A percentile compares a stretch with the other conserved stretches of the same genome.
phyloP scores from a whole-genome alignment of 2,329 filamentous ascomycete species.

The Acarospora socialis region DNA sequence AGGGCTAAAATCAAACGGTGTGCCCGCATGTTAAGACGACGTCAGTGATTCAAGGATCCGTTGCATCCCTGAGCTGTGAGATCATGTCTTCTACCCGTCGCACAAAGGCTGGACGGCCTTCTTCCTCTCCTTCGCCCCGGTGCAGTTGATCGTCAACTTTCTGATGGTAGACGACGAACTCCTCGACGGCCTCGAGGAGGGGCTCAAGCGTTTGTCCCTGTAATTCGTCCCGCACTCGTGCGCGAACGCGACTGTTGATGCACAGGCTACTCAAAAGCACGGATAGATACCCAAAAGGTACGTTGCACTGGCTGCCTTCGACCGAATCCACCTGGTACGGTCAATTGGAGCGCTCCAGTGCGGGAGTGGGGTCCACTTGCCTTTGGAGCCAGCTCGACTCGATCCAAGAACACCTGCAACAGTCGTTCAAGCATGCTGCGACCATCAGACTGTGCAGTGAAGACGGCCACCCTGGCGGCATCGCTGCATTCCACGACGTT shows the following conservation, averaged over 20 bases:
- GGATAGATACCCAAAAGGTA: slow-evolving; percentile 74
- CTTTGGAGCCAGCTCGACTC: slow-evolving; percentile 50
- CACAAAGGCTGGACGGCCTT: too few species aligned
- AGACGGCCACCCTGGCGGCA: slow-evolving; percentile 39
- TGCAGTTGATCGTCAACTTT: slow-evolving; percentile 38
- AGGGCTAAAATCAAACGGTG: too few species aligned
- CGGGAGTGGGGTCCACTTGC: slow-evolving; percentile 35
- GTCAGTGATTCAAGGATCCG: too few species aligned
- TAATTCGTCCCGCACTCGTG: slow-evolving; percentile 29
- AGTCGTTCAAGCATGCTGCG: slow-evolving; percentile 43
- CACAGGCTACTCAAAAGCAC: slow-evolving; percentile 73
- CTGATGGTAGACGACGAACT: slow-evolving; percentile 47
- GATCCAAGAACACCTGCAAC: slow-evolving; percentile 51
- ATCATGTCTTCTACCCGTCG: too few species aligned
- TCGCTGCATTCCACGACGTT: slow-evolving; percentile 73
- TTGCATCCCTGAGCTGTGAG: too few species aligned
- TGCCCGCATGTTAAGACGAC: too few species aligned
- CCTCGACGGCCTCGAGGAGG: slow-evolving; percentile 43
- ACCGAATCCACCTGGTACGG: slow-evolving; percentile 48
- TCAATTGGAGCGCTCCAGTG: slow-evolving; percentile 6
- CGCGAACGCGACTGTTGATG: slow-evolving; percentile 36
- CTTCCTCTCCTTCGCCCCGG: slow-evolving; percentile 30
- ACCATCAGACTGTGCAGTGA: slow-evolving; percentile 25
- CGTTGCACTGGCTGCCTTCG: slow-evolving; percentile 41
- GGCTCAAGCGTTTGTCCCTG: slow-evolving; percentile 33